Evolutionary conservation across 345 rosid genomes (phyloP).

Genomic region (Acer yangbiense): DNA sequence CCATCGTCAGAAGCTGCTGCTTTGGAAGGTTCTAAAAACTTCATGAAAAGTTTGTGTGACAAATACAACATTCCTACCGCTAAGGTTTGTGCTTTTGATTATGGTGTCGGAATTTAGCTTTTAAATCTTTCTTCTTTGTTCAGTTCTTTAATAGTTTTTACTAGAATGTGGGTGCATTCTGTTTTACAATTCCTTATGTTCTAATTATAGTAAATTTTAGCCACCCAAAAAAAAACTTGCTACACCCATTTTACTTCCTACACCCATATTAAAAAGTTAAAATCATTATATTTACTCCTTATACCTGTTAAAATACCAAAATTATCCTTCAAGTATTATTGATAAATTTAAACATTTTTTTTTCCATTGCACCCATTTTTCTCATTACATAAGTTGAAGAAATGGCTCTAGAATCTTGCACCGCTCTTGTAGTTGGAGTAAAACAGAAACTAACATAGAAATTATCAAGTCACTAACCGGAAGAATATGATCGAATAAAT

Average conservation of each 20-base stretch:
- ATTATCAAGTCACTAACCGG: too few species aligned
- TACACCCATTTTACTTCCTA: too few species aligned
- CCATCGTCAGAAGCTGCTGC: constrained; percentile 98
- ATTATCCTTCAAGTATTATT: too few species aligned
- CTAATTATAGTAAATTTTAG: background rate
- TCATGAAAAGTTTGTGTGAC: constrained; percentile 88
- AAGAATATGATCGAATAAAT: too few species aligned
- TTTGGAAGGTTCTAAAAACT: constrained; percentile 93
- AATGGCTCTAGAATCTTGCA: background rate
- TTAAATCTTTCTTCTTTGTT: background rate
- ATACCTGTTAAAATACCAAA: too few species aligned
- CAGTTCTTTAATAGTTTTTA: background rate
- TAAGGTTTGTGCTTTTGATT: constrained; percentile 52
- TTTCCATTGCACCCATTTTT: too few species aligned
- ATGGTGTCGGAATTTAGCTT: background rate
- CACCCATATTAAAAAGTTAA: too few species aligned
- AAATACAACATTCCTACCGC: constrained; percentile 93
- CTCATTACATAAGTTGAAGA: background rate
- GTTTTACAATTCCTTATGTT: background rate
- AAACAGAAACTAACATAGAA: constrained; percentile 5
- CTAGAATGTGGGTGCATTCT: background rate
- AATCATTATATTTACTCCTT: too few species aligned
- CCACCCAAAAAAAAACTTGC: too few species aligned
- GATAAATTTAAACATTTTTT: too few species aligned
- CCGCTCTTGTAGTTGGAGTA: background rate